Base-by-base conservation (phyloP, 768 basidiomycete genomes). In the Dacryopinax spathularia region DNA sequence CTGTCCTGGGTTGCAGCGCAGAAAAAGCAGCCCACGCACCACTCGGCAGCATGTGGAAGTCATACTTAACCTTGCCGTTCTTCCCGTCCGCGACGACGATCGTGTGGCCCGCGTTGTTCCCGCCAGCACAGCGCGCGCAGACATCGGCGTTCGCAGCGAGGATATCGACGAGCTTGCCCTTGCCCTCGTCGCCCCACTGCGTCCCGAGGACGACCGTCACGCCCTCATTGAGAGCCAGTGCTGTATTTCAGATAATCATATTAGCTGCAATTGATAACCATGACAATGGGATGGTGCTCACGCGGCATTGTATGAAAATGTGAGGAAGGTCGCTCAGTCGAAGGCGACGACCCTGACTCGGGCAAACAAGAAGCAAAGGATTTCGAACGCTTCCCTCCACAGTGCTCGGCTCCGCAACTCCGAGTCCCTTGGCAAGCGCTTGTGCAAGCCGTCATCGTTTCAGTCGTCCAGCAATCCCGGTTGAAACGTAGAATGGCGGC, bases 51-150 rank as follows among this genome's bases (percentile, higher is more conserved):
- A 98, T 78, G 78, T 98, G 96, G 75, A 99, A 99, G 36, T 93
- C 93, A 75, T 89, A 97, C 75, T 84, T 83, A 64, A 83, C 78
- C 44, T 82, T 81, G 65, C 89, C 82, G 25, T 56, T 56, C 48
- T 84, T 81, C 12, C 83, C 82, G 27, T 82, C 73, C 4, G 87
- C 85, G 4, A 85, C 90, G 67, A 99, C 87, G 73, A 99, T 97
- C 25, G 96, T 98, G 76, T 99, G 96, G 1, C 96, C 96, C 25
- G 96, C 96, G 73, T 99, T 99, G 78, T 97, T 98, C 12, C 96
- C 96, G 15, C 96, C 96, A 13, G 96, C 96, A 73, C 92, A 97
- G 56, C 96, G 83, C 20, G 93, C 95, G 70, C 94, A 98, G 72
- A 98, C 73, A 74, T 99, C 96, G 65, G 83, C 80, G 41, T 94